Evolutionary conservation across 164 flowering plant species (phyloP).

Genomic region (Tetracentron sinense): DNA sequence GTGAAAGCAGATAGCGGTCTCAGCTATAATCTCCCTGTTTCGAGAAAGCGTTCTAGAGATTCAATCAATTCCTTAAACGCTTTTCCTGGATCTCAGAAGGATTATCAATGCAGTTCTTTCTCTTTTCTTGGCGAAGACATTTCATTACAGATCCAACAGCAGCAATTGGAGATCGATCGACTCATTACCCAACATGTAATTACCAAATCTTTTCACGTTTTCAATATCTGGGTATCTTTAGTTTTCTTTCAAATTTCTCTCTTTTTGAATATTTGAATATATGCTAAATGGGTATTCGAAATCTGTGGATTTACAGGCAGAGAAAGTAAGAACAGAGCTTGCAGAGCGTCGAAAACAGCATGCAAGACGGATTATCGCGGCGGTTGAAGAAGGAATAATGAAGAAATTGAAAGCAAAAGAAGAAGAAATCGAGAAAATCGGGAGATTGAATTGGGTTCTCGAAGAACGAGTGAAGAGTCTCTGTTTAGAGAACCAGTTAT

Average conservation of each 20-base stretch:
- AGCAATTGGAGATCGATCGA: slow-evolving; percentile 60
- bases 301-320: slow-evolving; percentile 38
- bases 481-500: slow-evolving; percentile 63
- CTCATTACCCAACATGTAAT: slow-evolving; percentile 65
- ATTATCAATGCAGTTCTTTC: slow-evolving; percentile 4
- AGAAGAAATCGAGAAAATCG: slow-evolving; percentile 57
- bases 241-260: not conserved
- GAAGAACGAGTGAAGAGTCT: slow-evolving; percentile 56
- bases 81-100: slow-evolving; percentile 1
- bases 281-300: not conserved
- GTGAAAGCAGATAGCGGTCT: slow-evolving; percentile 50
- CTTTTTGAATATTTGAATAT: not conserved
- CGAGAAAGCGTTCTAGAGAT: slow-evolving; percentile 26
- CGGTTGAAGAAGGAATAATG: slow-evolving; percentile 39
- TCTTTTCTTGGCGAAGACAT: slow-evolving; percentile 67
- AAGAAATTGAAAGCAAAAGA: slow-evolving; percentile 55
- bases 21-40: slow-evolving; percentile 32
- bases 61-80: slow-evolving; percentile 13
- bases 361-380: slow-evolving; percentile 35
- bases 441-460: slow-evolving; percentile 49
- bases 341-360: slow-evolving; percentile 46
- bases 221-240: not conserved
- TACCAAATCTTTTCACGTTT: too few species aligned
- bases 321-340: slow-evolving; percentile 52
- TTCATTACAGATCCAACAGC: slow-evolving; percentile 50